phyloP scores from a whole-genome alignment of 1,284 basidiomycete genomes.

The Xerocomus amazonicus region DNA sequence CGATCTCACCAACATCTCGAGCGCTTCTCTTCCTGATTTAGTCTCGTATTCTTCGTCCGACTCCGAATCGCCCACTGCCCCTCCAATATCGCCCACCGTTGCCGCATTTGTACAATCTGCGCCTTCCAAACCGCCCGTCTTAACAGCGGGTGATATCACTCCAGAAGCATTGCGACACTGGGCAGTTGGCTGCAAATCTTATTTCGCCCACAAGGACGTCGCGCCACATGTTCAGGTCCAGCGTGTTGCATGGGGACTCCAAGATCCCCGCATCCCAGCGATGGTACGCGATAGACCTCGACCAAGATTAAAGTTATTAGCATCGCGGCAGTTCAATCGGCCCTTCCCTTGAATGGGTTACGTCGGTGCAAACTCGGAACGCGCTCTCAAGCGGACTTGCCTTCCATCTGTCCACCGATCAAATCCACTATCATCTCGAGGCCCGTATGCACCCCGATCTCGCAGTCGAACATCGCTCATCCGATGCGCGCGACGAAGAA shows the following conservation, averaged over 20 bases:
- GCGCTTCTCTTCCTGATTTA: not conserved
- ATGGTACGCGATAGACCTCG: not conserved
- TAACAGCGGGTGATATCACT: not conserved
- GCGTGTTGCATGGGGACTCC: not conserved
- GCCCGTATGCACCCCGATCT: slow-evolving; percentile 3
- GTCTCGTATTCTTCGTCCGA: not conserved
- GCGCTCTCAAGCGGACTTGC: not conserved
- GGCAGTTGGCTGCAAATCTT: not conserved
- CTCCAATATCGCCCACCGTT: not conserved
- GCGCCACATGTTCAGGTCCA: not conserved
- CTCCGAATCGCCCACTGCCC: not conserved
- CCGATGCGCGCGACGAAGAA: not conserved
- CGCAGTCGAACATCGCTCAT: not conserved
- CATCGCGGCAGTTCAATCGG: not conserved
- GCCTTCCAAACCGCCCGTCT: not conserved
- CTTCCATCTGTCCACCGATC: not conserved
- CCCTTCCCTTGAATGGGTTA: slow-evolving; percentile 7
- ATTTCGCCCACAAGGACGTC: not conserved
- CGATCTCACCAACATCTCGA: no score
- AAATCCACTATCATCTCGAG: slow-evolving; percentile 5
- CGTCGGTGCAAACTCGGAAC: slow-evolving; percentile 4
- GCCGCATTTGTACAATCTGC: not conserved
- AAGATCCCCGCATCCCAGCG: not conserved
- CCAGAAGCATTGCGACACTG: not conserved
- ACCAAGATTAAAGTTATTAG: not conserved